These are phyloP conservation scores for Thermochaetoides thermophila DNA, from an alignment of 495 filamentous ascomycete species.

Conservation along the genomic window DNA sequence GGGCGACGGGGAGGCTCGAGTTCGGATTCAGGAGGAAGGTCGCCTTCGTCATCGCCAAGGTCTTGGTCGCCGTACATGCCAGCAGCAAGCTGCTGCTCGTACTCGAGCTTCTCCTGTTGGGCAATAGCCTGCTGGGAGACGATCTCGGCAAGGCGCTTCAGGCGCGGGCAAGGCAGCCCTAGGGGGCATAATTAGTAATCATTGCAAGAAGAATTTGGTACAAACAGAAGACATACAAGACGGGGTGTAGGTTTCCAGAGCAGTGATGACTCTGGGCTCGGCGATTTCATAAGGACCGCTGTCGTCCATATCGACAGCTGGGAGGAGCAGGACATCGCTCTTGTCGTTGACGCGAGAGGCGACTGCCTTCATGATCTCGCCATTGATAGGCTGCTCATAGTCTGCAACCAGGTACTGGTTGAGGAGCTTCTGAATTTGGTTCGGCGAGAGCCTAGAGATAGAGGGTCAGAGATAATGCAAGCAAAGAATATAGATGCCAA, in stretches of 20 bases:
- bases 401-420: conserved; percentile 98
- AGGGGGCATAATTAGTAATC: conserved; percentile 4
- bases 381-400: conserved; percentile 98
- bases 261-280: conserved; percentile 88
- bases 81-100: conserved; percentile 20
- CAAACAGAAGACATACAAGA: conserved; percentile 49
- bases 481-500: too few relatives aligned
- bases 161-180: conserved; percentile 90
- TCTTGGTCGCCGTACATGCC: conserved; percentile 23
- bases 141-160: conserved; percentile 93
- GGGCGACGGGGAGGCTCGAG: too few relatives aligned
- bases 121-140: conserved; percentile 90
- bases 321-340: conserved; percentile 84
- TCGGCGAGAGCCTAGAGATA: conserved; percentile 67
- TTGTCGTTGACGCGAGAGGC: conserved; percentile 96
- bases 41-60: conserved; percentile 24
- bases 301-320: conserved; percentile 97
- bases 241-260: conserved; percentile 93
- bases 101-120: conserved; percentile 74
- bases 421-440: conserved; percentile 96
- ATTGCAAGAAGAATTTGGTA: background rate
- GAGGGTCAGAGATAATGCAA: too few relatives aligned
- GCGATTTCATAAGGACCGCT: conserved; percentile 99
- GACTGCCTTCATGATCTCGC: conserved; percentile 99
- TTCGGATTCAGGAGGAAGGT: too few relatives aligned